Evolutionary conservation across 352 stramenopile genomes (phyloP).

Genomic region (Phytophthora ohioensis): DNA sequence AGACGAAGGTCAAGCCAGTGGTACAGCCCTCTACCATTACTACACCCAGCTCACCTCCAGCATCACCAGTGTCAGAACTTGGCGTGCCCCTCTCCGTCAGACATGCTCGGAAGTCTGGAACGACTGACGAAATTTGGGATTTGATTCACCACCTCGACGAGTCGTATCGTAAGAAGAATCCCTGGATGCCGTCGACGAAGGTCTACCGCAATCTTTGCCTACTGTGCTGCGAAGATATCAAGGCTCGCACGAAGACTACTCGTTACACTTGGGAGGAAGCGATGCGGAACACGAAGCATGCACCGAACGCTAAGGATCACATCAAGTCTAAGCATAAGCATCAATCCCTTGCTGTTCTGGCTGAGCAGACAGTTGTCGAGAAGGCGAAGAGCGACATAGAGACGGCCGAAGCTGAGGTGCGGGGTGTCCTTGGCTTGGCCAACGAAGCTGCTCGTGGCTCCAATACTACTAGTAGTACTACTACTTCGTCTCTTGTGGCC

Average conservation of each 20-base stretch:
- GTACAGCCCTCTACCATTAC: too few relatives aligned
- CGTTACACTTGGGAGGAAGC: neutral
- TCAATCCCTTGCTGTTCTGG: too few relatives aligned
- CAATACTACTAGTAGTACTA: neutral
- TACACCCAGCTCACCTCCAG: neutral
- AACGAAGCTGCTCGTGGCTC: neutral
- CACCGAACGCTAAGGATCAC: neutral
- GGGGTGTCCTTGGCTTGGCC: neutral
- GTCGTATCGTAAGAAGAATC: neutral
- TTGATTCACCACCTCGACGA: neutral
- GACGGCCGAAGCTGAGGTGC: neutral
- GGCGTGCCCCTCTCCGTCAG: neutral
- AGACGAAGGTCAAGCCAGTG: neutral
- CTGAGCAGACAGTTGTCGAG: neutral
- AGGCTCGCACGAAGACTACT: neutral
- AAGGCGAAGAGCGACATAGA: neutral
- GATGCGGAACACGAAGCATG: neutral
- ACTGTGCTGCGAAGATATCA: neutral
- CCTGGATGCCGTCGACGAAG: neutral
- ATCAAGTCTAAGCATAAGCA: too few relatives aligned
- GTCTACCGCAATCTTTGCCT: neutral
- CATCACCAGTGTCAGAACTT: neutral
- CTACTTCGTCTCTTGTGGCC: neutral
- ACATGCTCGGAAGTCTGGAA: neutral
- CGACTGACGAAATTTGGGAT: constrained; percentile 4